Percentiles rank a stretch among this genome's conserved stretches.
These are phyloP conservation scores for Pisolithus thermaeus DNA, from an alignment of 1,284 basidiomycete genomes.

Conservation along the genomic window DNA sequence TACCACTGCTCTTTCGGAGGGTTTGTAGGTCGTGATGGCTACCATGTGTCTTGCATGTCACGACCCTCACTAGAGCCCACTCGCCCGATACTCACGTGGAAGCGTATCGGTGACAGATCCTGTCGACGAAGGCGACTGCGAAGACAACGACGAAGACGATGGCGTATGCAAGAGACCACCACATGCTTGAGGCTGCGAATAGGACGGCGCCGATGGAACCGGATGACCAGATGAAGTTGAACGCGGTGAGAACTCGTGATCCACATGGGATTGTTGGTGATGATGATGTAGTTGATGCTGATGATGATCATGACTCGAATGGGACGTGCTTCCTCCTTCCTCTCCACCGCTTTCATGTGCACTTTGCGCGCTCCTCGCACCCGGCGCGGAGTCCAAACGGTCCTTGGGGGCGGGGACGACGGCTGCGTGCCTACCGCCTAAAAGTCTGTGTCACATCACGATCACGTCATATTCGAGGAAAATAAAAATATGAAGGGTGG, in stretches of 20 bases:
- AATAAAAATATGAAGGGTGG: conserved; percentile 10
- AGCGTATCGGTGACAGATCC: too few species aligned
- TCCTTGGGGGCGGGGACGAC: conserved; percentile 74
- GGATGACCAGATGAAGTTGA: neutral
- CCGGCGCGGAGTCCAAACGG: conserved; percentile 34
- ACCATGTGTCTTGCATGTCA: too few species aligned
- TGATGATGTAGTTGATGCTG: neutral
- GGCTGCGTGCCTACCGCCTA: conserved; percentile 71
- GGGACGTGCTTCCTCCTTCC: conserved; percentile 10
- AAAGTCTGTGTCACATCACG: conserved; percentile 44
- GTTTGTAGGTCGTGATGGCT: neutral
- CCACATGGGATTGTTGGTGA: neutral
- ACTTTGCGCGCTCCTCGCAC: conserved; percentile 9
- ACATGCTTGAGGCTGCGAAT: neutral
- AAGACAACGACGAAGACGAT: too few species aligned
- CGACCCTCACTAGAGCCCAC: too few species aligned
- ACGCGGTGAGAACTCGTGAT: neutral
- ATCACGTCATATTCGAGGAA: conserved; percentile 24
- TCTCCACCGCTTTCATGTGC: conserved; percentile 30
- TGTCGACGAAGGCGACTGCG: too few species aligned
- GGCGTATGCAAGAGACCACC: neutral
- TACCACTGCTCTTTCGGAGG: neutral
- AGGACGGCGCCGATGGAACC: neutral
- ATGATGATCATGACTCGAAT: neutral
- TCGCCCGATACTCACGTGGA: too few species aligned